These are phyloP conservation scores for Mrakia blollopis DNA, from an alignment of 768 basidiomycete genomes.

Conservation along the genomic window DNA sequence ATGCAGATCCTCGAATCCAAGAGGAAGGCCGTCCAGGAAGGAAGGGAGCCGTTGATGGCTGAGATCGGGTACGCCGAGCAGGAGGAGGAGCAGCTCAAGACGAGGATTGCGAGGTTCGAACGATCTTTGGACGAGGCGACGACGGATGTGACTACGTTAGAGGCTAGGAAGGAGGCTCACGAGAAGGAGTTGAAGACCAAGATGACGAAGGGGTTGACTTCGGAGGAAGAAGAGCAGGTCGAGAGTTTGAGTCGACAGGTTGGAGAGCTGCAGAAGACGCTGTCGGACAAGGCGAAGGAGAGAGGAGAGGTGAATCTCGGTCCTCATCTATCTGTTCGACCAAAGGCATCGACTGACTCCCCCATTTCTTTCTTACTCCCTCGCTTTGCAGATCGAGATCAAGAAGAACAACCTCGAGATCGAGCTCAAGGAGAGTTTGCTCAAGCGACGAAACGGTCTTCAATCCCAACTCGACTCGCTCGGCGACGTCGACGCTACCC, in stretches of 20 bases:
- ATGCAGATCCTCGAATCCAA: constrained; percentile 66
- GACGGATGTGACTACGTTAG: constrained; percentile 61
- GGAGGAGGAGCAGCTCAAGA: constrained; percentile 66
- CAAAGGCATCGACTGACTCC: too few relatives aligned
- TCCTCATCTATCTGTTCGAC: background rate
- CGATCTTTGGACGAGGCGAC: constrained; percentile 64
- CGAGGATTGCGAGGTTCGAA: constrained; percentile 61
- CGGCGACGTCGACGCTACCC: constrained; percentile 49
- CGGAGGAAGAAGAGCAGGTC: constrained; percentile 64
- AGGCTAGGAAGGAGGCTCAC: constrained; percentile 61
- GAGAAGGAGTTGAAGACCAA: constrained; percentile 66
- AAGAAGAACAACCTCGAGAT: constrained; percentile 80
- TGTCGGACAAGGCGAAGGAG: constrained; percentile 66
- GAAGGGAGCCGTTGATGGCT: constrained; percentile 61
- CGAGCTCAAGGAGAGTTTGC: constrained; percentile 83
- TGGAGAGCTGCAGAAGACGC: constrained; percentile 63
- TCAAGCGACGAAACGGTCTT: constrained; percentile 72
- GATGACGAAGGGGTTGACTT: constrained; percentile 66
- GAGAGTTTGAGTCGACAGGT: constrained; percentile 63
- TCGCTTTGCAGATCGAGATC: constrained; percentile 57
- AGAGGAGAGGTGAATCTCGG: constrained; percentile 32
- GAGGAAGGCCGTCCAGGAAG: constrained; percentile 63
- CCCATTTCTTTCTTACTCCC: background rate
- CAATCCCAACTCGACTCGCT: constrained; percentile 67
- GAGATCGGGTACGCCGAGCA: constrained; percentile 58